Percentiles rank a stretch among this genome's conserved stretches.
These are phyloP conservation scores for Yamadazyma philogaea DNA, from an alignment of 805 yeast genomes.

Conservation along the genomic window DNA sequence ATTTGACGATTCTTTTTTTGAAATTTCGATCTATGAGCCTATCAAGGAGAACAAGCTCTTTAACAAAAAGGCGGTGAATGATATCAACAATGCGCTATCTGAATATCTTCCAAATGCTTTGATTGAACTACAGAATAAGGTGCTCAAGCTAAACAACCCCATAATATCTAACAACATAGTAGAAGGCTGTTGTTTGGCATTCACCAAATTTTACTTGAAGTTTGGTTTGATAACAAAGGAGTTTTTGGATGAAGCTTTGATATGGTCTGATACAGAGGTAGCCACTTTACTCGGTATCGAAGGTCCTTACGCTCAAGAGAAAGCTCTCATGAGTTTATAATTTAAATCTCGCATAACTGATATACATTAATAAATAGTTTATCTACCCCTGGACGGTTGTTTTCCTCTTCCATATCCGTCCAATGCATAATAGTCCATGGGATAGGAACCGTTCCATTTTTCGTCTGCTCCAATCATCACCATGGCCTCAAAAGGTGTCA, in stretches of 20 bases:
- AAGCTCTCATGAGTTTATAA: conserved; percentile 7
- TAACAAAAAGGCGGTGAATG: conserved; percentile 40
- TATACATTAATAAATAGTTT: conserved; percentile 6
- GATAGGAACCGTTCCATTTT: conserved; percentile 69
- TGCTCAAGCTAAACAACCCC: conserved; percentile 62
- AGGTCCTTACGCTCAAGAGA: conserved; percentile 20
- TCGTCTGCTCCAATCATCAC: conserved; percentile 75
- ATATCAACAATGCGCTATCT: conserved; percentile 45
- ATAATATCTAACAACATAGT: conserved; percentile 54
- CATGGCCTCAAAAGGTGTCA: conserved; percentile 96
- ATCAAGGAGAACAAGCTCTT: conserved; percentile 59
- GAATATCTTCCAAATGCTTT: conserved; percentile 58
- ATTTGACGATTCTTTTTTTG: conserved; percentile 53
- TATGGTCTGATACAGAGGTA: conserved; percentile 58
- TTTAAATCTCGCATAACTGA: conserved; percentile 8
- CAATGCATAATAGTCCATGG: conserved; percentile 91
- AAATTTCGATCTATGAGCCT: conserved; percentile 63
- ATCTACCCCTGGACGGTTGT: conserved; percentile 40
- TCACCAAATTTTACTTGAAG: conserved; percentile 46
- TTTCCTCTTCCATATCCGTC: conserved; percentile 92
- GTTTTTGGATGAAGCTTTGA: conserved; percentile 36
- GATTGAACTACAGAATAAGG: conserved; percentile 54
- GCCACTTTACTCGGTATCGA: conserved; percentile 73
- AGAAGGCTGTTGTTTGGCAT: conserved; percentile 45
- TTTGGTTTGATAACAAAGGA: conserved; percentile 35